A percentile compares a stretch with the other conserved stretches of the same genome.
phyloP scores from a whole-genome alignment of 2,329 filamentous ascomycete genomes.

The Sarocladium brachiariae region DNA sequence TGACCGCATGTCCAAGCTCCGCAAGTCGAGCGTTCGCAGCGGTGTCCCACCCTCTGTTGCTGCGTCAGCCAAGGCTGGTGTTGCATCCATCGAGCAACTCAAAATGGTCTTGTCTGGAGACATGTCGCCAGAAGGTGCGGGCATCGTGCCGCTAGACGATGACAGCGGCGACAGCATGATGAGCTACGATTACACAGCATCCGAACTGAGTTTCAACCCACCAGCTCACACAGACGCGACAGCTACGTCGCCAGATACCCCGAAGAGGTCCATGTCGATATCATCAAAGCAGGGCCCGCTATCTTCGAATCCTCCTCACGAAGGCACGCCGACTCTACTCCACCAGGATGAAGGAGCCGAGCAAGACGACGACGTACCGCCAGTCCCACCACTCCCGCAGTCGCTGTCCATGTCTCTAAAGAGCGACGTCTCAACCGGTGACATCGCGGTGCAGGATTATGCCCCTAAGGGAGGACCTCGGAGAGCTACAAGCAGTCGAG shows the following conservation, averaged over 20 bases:
- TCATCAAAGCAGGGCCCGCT: slow-evolving; percentile 32
- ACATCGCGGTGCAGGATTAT: slow-evolving; percentile 30
- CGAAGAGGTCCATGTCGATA: slow-evolving; percentile 26
- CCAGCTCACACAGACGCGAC: slow-evolving; percentile 16
- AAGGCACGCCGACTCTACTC: slow-evolving; percentile 19
- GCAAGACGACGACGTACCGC: slow-evolving; percentile 38
- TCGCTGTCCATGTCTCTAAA: slow-evolving; percentile 23
- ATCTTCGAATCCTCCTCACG: slow-evolving; percentile 34
- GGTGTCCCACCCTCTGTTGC: slow-evolving; percentile 38
- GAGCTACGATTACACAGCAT: slow-evolving; percentile 62
- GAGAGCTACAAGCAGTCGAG: slow-evolving; percentile 33
- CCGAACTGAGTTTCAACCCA: slow-evolving; percentile 56
- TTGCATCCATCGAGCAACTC: slow-evolving; percentile 57
- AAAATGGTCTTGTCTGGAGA: slow-evolving; percentile 55
- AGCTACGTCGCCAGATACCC: slow-evolving; percentile 21
- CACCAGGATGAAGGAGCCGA: slow-evolving; percentile 24
- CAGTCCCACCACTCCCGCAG: slow-evolving; percentile 48
- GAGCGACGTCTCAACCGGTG: slow-evolving; percentile 19
- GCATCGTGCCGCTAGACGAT: slow-evolving; percentile 32
- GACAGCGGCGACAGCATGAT: slow-evolving; percentile 63
- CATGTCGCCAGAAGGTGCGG: slow-evolving; percentile 29
- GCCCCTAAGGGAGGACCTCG: slow-evolving; percentile 26
- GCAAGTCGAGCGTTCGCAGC: slow-evolving; percentile 50
- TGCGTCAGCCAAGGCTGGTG: slow-evolving; percentile 39
- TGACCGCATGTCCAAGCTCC: slow-evolving; percentile 33